Evolutionary conservation across 1,139 yeast species (phyloP).

Genomic region (Tardiomyces depauwii): DNA sequence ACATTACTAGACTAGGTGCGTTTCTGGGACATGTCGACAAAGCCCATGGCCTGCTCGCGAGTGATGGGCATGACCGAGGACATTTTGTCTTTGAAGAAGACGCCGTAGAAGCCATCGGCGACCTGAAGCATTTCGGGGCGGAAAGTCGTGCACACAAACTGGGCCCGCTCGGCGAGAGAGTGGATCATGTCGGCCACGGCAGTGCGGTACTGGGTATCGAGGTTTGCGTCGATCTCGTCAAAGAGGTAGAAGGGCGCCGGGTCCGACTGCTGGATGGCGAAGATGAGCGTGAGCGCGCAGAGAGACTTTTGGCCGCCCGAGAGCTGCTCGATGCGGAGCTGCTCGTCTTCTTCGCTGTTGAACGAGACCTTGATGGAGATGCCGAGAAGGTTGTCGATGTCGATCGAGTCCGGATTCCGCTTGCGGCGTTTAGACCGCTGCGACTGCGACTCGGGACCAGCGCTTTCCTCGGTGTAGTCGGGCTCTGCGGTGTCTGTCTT

Average conservation of each 20-base stretch:
- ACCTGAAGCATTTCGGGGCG: conserved; percentile 85
- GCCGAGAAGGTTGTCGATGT: conserved; percentile 60
- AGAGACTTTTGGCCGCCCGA: conserved; percentile 96
- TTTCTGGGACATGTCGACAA: conserved; percentile 38
- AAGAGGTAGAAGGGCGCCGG: conserved; percentile 95
- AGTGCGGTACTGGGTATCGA: conserved; percentile 85
- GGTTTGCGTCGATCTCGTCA: conserved; percentile 93
- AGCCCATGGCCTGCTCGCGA: conserved; percentile 62
- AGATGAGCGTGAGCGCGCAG: conserved; percentile 85
- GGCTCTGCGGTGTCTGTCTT: conserved; percentile 22
- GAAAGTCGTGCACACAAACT: conserved; percentile 93
- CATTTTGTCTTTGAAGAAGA: conserved; percentile 71
- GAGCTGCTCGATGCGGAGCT: conserved; percentile 77
- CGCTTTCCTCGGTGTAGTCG: conserved; percentile 7
- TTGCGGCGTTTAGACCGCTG: neutral
- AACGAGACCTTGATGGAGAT: conserved; percentile 85
- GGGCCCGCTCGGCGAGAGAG: conserved; percentile 45
- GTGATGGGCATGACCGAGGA: conserved; percentile 66
- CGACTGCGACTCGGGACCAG: neutral
- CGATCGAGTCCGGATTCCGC: neutral
- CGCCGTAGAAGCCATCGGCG: conserved; percentile 84
- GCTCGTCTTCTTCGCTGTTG: conserved; percentile 79
- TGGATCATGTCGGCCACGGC: conserved; percentile 75
- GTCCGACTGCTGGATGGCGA: conserved; percentile 89
- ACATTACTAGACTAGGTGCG: neutral